Percentiles rank a stretch among this genome's conserved stretches.
phyloP scores from a whole-genome alignment of 1,284 basidiomycete genomes.

The Moniliella sp. region DNA sequence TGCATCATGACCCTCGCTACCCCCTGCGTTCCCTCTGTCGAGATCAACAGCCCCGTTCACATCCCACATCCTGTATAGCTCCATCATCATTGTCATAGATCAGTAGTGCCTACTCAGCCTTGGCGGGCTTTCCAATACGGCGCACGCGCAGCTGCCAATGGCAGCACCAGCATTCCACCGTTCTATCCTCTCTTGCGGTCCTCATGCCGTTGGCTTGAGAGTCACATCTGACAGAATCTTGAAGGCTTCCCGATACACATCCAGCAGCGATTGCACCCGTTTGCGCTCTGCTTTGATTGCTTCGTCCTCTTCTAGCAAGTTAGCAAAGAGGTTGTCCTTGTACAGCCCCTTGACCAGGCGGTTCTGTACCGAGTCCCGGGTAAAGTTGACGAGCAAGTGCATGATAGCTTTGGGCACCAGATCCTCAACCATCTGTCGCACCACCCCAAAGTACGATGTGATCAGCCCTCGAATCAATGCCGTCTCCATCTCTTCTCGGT shows the following conservation, averaged over 20 bases:
- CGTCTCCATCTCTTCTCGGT: constrained; percentile 86
- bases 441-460: constrained; percentile 81
- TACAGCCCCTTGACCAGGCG: constrained; percentile 74
- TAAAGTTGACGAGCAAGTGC: constrained; percentile 69
- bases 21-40: no score
- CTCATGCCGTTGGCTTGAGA: no score
- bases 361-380: constrained; percentile 88
- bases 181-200: no score
- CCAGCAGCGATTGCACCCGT: constrained; percentile 74
- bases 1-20: no score
- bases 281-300: constrained; percentile 73
- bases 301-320: constrained; percentile 86
- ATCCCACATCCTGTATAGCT: no score
- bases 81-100: no score
- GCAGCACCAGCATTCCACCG: no score
- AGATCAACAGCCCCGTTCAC: no score
- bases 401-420: constrained; percentile 57
- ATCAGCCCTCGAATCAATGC: constrained; percentile 81
- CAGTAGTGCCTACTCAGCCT: no score
- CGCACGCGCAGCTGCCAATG: no score
- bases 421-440: constrained; percentile 87
- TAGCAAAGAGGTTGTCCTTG: constrained; percentile 56
- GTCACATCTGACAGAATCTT: no score
- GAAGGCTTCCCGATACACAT: constrained; percentile 96
- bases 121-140: no score